phyloP scores from a whole-genome alignment of 2,329 filamentous ascomycete genomes.

The Colletotrichum sp. region DNA sequence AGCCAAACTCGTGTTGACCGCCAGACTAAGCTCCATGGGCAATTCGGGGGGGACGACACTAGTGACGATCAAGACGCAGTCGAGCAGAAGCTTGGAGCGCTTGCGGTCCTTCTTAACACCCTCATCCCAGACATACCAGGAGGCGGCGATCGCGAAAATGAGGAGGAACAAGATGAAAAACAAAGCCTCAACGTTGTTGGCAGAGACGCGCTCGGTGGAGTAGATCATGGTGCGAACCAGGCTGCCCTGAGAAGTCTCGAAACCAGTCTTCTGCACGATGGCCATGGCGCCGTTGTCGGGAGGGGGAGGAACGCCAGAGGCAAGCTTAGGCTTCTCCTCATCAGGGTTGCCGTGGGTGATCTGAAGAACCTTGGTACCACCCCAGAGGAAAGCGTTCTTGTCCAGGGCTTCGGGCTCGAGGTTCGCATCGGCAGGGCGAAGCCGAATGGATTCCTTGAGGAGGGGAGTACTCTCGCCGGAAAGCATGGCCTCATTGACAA shows the following conservation, averaged over 20 bases:
- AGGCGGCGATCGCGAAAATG: constrained; percentile 94
- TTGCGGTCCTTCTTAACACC: constrained; percentile 94
- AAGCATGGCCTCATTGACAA: constrained; percentile 99
- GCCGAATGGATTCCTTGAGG: constrained; percentile 92
- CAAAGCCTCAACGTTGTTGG: constrained; percentile 95
- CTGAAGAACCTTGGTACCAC: constrained; percentile 96
- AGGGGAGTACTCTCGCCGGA: constrained; percentile 97
- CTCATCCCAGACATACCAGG: constrained; percentile 99
- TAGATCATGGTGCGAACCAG: constrained; percentile 99
- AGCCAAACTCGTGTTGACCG: constrained; percentile 96
- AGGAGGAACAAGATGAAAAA: constrained; percentile 97
- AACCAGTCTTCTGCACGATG: constrained; percentile 95
- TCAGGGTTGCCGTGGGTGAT: constrained; percentile 85
- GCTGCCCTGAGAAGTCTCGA: constrained; percentile 97
- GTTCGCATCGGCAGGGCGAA: constrained; percentile 79
- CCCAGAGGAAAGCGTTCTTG: constrained; percentile 96
- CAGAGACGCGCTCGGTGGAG: constrained; percentile 97
- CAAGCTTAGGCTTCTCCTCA: constrained; percentile 73
- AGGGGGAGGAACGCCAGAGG: constrained; percentile 79
- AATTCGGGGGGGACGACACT: constrained; percentile 98
- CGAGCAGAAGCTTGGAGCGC: constrained; percentile 93
- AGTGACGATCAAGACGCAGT: constrained; percentile 96
- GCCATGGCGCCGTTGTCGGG: constrained; percentile 95
- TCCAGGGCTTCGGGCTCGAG: constrained; percentile 92
- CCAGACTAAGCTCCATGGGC: constrained; percentile 96